These are phyloP conservation scores for Uronychia binucleata DNA, from an alignment of 73 alveolate genomes.

Conservation along the genomic window DNA sequence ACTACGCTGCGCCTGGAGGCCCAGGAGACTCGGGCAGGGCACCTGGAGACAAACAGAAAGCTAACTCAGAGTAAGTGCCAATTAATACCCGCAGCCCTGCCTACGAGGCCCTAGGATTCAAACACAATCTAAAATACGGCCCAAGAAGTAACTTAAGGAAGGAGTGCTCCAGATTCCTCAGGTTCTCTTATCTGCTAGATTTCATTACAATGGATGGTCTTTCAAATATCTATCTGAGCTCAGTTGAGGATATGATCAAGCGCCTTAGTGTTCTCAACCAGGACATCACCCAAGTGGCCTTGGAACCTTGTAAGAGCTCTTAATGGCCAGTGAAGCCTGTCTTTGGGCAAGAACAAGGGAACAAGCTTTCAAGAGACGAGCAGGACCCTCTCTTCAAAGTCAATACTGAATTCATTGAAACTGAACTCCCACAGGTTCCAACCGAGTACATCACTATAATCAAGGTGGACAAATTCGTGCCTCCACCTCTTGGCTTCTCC, in stretches of 20 bases:
- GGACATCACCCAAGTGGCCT: not conserved
- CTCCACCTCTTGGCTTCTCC: conserved; percentile 78
- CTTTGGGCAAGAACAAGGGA: conserved; percentile 26
- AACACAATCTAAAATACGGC: conserved; percentile 76
- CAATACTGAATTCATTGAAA: conserved; percentile 61
- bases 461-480: conserved; percentile 69
- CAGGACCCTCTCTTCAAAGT: conserved; percentile 68
- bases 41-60: conserved; percentile 35
- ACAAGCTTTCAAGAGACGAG: conserved; percentile 44
- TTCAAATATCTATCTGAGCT: conserved; percentile 62
- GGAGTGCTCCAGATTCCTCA: conserved; percentile 71
- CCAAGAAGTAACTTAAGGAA: conserved; percentile 74
- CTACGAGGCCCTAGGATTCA: conserved; percentile 70
- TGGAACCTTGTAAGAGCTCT: not conserved
- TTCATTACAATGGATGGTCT: conserved; percentile 76
- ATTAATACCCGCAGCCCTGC: conserved; percentile 8
- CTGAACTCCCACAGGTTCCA: conserved; percentile 37
- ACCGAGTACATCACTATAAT: conserved; percentile 31
- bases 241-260: conserved; percentile 57
- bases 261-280: conserved; percentile 5
- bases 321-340: not conserved
- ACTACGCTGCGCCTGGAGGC: conserved; percentile 24
- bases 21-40: conserved; percentile 26
- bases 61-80: conserved; percentile 13
- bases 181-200: conserved; percentile 79